These are phyloP conservation scores for Lachnellula willkommii DNA, from an alignment of 2,329 filamentous ascomycete species.

Conservation along the genomic window DNA sequence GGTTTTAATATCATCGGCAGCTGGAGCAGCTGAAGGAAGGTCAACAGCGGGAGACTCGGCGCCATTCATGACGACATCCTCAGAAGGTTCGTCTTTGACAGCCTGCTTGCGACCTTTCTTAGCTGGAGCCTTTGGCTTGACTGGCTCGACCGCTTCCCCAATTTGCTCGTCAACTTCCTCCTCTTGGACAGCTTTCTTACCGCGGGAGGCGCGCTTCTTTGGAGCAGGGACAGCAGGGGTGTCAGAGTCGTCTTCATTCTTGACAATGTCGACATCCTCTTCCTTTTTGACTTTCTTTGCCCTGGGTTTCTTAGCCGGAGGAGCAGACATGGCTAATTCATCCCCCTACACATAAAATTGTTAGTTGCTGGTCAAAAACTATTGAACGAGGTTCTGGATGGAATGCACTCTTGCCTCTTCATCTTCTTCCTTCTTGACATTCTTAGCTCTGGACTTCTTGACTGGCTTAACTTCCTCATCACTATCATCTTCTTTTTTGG, in stretches of 20 bases:
- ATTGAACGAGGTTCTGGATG: background rate
- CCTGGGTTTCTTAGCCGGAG: slow-evolving; percentile 22
- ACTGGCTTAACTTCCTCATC: slow-evolving; percentile 3
- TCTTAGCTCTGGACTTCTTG: slow-evolving; percentile 10
- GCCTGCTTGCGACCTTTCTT: slow-evolving; percentile 21
- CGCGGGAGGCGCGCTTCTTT: slow-evolving; percentile 9
- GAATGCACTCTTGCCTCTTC: background rate
- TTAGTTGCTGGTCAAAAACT: slow-evolving; percentile 5
- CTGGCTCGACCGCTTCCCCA: slow-evolving; percentile 20
- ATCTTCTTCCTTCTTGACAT: slow-evolving; percentile 24
- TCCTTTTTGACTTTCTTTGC: slow-evolving; percentile 34
- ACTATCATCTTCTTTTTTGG: slow-evolving; percentile 24
- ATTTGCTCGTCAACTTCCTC: slow-evolving; percentile 25
- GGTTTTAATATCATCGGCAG: background rate
- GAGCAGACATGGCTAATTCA: slow-evolving; percentile 18
- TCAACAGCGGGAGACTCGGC: background rate
- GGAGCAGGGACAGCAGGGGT: slow-evolving; percentile 15
- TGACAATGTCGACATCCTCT: slow-evolving; percentile 14
- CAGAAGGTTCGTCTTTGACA: slow-evolving; percentile 11
- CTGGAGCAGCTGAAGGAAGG: background rate
- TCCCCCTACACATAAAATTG: slow-evolving; percentile 21
- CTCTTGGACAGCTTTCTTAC: slow-evolving; percentile 17
- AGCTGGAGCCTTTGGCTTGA: slow-evolving; percentile 1
- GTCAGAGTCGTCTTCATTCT: slow-evolving; percentile 27
- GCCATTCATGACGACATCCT: background rate